Conservation (phyloP, 768 basidiomycete species). For the Leccinum longicurvipes region DNA sequence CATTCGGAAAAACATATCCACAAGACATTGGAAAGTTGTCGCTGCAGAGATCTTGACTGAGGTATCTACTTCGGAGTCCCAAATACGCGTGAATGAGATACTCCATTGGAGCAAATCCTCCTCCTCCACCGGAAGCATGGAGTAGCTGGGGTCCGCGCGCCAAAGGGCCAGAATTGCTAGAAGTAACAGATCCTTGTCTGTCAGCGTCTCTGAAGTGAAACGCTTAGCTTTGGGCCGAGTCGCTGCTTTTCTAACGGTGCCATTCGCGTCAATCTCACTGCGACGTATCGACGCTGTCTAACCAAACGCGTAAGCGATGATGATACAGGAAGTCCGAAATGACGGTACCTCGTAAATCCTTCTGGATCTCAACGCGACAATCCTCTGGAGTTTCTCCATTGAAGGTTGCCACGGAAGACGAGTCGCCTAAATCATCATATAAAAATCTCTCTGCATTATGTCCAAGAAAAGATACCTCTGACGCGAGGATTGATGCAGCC, state of each 20-base stretch:
- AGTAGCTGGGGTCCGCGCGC: conserved; percentile 56
- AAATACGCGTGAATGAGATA: conserved; percentile 46
- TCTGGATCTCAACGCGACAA: conserved; percentile 48
- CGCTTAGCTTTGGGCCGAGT: conserved; percentile 61
- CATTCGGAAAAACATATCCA: conserved; percentile 43
- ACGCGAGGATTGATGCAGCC: conserved; percentile 63
- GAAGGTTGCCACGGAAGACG: conserved; percentile 56
- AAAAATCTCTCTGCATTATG: neutral
- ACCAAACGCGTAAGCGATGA: conserved; percentile 9
- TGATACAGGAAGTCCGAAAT: conserved; percentile 3
- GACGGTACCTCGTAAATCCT: conserved; percentile 53
- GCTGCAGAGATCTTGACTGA: conserved; percentile 63
- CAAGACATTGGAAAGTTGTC: conserved; percentile 44
- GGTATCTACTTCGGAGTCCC: conserved; percentile 61
- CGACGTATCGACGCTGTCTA: conserved; percentile 52
- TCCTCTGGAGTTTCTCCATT: conserved; percentile 44
- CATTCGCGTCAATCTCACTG: conserved; percentile 58
- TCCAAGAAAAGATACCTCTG: conserved; percentile 48
- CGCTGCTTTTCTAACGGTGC: conserved; percentile 50
- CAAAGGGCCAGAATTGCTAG: conserved; percentile 69
- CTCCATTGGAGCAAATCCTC: conserved; percentile 47
- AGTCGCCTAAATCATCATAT: conserved; percentile 38
- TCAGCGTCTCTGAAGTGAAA: conserved; percentile 53
- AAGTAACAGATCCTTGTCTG: conserved; percentile 67
- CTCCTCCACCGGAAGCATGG: conserved; percentile 42